Evolutionary conservation across 257 asterid species (phyloP).

Genomic region (Nyctanthes arbortristis): DNA sequence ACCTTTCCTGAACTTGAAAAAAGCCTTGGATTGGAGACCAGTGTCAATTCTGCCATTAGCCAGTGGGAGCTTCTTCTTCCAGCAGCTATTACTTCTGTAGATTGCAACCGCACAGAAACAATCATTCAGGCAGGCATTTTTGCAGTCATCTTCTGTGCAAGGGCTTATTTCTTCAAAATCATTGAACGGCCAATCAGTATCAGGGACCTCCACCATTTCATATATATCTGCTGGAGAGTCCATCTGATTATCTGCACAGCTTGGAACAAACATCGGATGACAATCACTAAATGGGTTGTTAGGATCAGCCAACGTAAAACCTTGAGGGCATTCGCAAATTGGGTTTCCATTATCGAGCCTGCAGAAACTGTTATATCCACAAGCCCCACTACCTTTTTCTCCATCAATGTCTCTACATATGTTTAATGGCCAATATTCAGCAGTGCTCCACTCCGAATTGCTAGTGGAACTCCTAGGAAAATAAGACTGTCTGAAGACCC

Average conservation of each 20-base stretch:
- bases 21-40: conserved; percentile 26
- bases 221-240: conserved; percentile 16
- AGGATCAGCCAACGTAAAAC: conserved; percentile 42
- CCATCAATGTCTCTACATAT: conserved; percentile 28
- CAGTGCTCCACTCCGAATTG: conserved; percentile 30
- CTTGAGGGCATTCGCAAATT: conserved; percentile 47
- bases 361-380: conserved; percentile 64
- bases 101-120: conserved; percentile 57
- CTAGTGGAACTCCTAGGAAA: conserved; percentile 33
- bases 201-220: conserved; percentile 26
- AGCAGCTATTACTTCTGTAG: conserved; percentile 40
- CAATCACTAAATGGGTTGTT: conserved; percentile 41
- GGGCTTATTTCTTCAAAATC: conserved; percentile 36
- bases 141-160: conserved; percentile 31
- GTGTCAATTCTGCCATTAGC: conserved; percentile 53
- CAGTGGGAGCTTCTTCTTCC: conserved; percentile 73
- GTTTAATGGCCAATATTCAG: conserved; percentile 32
- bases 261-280: conserved; percentile 33
- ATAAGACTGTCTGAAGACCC: conserved; percentile 45
- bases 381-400: conserved; percentile 49
- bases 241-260: conserved; percentile 27
- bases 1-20: conserved; percentile 42
- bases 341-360: conserved; percentile 32
- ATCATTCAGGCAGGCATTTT: conserved; percentile 45
- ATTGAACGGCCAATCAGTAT: conserved; percentile 40